Evolutionary conservation across 1,284 basidiomycete genomes (phyloP).

Genomic region (Xerocomus tenax): DNA sequence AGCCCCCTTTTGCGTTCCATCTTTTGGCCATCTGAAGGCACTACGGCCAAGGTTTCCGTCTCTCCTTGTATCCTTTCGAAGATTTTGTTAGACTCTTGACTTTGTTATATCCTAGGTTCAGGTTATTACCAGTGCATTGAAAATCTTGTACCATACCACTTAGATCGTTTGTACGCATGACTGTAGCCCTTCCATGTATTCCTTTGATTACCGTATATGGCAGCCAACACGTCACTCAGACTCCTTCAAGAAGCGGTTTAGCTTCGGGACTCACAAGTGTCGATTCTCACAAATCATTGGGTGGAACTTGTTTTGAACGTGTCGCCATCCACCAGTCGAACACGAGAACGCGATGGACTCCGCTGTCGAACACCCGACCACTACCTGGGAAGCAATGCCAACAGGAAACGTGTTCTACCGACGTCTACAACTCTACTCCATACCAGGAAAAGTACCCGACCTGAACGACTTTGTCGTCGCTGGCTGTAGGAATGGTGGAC

Average conservation of each 20-base stretch:
- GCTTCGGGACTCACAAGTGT: neutral
- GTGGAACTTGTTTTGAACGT: neutral
- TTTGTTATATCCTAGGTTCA: neutral
- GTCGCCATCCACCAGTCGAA: neutral
- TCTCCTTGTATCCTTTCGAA: neutral
- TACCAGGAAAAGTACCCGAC: constrained; percentile 72
- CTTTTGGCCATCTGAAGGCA: neutral
- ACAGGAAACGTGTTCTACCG: constrained; percentile 72
- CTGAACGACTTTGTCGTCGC: constrained; percentile 76
- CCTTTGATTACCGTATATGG: neutral
- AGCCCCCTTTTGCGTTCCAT: constrained; percentile 11
- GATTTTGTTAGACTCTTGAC: neutral
- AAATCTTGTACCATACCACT: constrained; percentile 1
- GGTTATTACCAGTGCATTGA: constrained; percentile 1
- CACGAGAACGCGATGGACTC: constrained; percentile 22
- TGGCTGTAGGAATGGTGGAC: constrained; percentile 80
- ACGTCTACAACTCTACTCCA: constrained; percentile 76
- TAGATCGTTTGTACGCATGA: neutral
- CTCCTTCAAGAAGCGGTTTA: neutral
- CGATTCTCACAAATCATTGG: neutral
- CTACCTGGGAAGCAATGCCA: constrained; percentile 73
- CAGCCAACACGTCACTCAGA: neutral
- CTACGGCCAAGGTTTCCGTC: no score
- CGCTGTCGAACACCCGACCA: constrained; percentile 61
- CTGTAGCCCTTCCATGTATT: neutral